Percentiles rank a stretch among this genome's conserved stretches.
These are phyloP conservation scores for Metschnikowia lachancei DNA, from an alignment of 805 yeast species.

Conservation along the genomic window DNA sequence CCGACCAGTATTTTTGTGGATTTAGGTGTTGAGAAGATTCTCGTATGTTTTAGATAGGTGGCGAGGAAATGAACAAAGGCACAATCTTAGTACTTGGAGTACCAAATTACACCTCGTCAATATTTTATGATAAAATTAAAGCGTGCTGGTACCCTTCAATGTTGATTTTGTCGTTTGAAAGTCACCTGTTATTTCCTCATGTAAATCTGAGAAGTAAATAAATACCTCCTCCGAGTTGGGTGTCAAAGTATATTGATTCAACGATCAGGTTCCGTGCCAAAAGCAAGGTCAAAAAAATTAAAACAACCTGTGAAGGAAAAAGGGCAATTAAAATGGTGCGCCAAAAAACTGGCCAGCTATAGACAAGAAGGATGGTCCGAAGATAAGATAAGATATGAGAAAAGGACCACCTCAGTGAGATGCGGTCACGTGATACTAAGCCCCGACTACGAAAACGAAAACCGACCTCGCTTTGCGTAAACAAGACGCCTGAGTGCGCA, in stretches of 20 bases:
- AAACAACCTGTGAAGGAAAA: neutral
- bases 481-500: too few species aligned
- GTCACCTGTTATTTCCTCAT: neutral
- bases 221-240: neutral
- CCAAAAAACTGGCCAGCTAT: neutral
- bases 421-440: conserved; percentile 2
- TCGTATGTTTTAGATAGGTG: neutral
- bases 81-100: too few species aligned
- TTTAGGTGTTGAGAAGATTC: neutral
- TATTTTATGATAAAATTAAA: too few species aligned
- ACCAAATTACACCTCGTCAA: too few species aligned
- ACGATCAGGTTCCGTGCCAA: neutral
- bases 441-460: too few species aligned
- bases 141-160: neutral
- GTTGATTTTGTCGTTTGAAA: neutral
- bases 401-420: conserved; percentile 3
- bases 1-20: neutral
- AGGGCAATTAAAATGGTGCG: neutral
- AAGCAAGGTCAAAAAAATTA: neutral
- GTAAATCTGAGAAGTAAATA: neutral
- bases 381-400: conserved; percentile 15
- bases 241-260: neutral
- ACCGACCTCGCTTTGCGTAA: too few species aligned
- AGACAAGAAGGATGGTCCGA: neutral
- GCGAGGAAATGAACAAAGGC: too few species aligned